phyloP scores from a whole-genome alignment of 805 yeast species.

The Yarrowia bubula region DNA sequence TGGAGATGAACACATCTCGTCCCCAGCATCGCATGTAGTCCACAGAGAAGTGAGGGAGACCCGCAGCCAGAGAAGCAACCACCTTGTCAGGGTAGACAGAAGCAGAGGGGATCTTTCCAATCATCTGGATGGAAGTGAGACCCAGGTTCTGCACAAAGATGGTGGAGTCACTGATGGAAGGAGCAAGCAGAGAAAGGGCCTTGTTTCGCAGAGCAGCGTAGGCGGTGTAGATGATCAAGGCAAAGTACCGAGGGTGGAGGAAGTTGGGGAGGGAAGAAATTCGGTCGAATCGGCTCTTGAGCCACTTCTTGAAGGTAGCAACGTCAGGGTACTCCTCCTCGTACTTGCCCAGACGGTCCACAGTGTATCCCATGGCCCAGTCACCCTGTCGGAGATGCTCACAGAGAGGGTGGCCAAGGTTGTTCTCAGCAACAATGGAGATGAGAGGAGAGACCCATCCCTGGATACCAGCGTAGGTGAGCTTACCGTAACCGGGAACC shows the following conservation, averaged over 20 bases:
- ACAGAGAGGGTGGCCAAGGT: constrained; percentile 80
- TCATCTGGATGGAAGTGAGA: constrained; percentile 82
- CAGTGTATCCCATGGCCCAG: constrained; percentile 85
- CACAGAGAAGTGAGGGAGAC: constrained; percentile 87
- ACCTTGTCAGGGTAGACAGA: constrained; percentile 62
- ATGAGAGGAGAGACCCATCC: constrained; percentile 82
- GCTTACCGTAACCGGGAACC: constrained; percentile 69
- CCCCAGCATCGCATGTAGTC: constrained; percentile 99
- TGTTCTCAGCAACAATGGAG: constrained; percentile 61
- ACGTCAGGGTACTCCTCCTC: constrained; percentile 48
- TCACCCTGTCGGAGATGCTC: constrained; percentile 75
- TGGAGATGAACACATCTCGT: constrained; percentile 86
- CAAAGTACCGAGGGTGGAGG: constrained; percentile 82
- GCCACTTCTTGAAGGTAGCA: constrained; percentile 63
- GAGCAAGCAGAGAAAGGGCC: constrained; percentile 57
- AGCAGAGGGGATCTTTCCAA: constrained; percentile 68
- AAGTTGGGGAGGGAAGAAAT: constrained; percentile 71
- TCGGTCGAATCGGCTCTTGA: constrained; percentile 59
- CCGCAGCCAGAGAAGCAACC: constrained; percentile 87
- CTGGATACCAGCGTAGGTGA: constrained; percentile 86
- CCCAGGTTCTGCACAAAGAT: constrained; percentile 77
- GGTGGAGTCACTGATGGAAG: constrained; percentile 57
- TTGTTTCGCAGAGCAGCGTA: constrained; percentile 76
- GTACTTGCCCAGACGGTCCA: constrained; percentile 60
- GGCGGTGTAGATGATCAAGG: constrained; percentile 74